Evolutionary conservation across 371 early-diverging fungal species (phyloP).

Genomic region (Furculomyces boomerangus): DNA sequence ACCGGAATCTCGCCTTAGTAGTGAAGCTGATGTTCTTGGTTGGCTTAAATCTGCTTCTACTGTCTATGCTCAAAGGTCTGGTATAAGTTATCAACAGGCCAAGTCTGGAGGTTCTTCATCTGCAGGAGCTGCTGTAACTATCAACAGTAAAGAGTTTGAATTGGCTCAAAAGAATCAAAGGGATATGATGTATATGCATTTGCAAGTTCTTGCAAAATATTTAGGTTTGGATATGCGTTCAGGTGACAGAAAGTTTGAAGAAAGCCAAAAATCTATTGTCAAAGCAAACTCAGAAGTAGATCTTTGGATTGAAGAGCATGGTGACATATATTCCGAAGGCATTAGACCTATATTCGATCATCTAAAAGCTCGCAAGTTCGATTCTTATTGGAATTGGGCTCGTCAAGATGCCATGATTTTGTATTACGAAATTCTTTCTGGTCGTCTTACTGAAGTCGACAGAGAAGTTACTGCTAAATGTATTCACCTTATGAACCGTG

Average conservation of each 20-base stretch:
- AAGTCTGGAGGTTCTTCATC: constrained; percentile 37
- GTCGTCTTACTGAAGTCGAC: constrained; percentile 71
- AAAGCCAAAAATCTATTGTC: constrained; percentile 40
- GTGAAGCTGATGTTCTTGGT: constrained; percentile 71
- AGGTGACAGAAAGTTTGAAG: constrained; percentile 49
- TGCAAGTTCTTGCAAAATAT: constrained; percentile 74
- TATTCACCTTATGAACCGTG: constrained; percentile 82
- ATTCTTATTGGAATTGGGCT: constrained; percentile 96
- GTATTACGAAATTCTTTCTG: constrained; percentile 85
- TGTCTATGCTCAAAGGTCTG: constrained; percentile 61
- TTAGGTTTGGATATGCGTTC: constrained; percentile 71
- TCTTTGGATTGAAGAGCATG: constrained; percentile 77
- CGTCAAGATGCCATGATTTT: constrained; percentile 80
- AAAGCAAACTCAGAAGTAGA: constrained; percentile 72
- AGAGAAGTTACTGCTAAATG: constrained; percentile 83
- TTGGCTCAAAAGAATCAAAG: constrained; percentile 66
- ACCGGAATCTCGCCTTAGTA: constrained; percentile 58
- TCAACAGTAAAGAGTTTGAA: constrained; percentile 82
- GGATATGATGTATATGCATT: constrained; percentile 60
- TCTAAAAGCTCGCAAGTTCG: constrained; percentile 75
- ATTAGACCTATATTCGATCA: constrained; percentile 65
- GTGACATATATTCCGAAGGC: constrained; percentile 71
- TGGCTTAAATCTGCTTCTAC: constrained; percentile 70
- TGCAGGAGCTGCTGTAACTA: constrained; percentile 37
- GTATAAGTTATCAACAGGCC: constrained; percentile 46